These are phyloP conservation scores for Leishmania amazonensis DNA, from an alignment of 208 protist genomes.

Conservation along the genomic window DNA sequence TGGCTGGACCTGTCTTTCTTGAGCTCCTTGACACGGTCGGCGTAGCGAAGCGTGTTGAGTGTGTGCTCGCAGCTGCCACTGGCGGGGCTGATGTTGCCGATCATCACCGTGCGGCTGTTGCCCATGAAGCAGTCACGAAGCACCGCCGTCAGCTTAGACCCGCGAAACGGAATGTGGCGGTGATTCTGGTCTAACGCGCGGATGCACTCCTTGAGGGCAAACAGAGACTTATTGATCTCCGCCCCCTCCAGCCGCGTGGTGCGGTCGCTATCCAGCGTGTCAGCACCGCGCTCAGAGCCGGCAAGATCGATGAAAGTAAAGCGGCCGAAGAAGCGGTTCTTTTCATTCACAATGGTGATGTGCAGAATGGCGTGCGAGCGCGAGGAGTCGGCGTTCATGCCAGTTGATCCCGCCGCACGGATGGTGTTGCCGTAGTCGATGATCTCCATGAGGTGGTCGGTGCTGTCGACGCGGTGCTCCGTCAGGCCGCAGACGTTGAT, in stretches of 20 bases:
- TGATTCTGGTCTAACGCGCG: constrained; percentile 78
- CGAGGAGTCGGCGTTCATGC: constrained; percentile 95
- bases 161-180: constrained; percentile 93
- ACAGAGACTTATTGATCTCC: constrained; percentile 92
- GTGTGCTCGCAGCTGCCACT: constrained; percentile 86
- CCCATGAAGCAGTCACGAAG: constrained; percentile 90
- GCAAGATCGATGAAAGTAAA: constrained; percentile 95
- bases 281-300: constrained; percentile 88
- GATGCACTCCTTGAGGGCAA: constrained; percentile 91
- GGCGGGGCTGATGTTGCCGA: constrained; percentile 91
- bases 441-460: constrained; percentile 71
- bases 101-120: constrained; percentile 95
- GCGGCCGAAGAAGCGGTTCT: constrained; percentile 94
- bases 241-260: constrained; percentile 87
- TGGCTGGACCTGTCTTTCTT: constrained; percentile 87
- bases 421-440: constrained; percentile 90
- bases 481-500: constrained; percentile 84
- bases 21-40: constrained; percentile 93
- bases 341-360: constrained; percentile 65
- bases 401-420: constrained; percentile 89
- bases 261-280: constrained; percentile 74
- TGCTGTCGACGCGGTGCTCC: constrained; percentile 69
- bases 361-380: constrained; percentile 97
- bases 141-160: constrained; percentile 94
- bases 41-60: constrained; percentile 85